Evolutionary conservation across 805 yeast species (phyloP).

Genomic region (Pichia cephalocereana): DNA sequence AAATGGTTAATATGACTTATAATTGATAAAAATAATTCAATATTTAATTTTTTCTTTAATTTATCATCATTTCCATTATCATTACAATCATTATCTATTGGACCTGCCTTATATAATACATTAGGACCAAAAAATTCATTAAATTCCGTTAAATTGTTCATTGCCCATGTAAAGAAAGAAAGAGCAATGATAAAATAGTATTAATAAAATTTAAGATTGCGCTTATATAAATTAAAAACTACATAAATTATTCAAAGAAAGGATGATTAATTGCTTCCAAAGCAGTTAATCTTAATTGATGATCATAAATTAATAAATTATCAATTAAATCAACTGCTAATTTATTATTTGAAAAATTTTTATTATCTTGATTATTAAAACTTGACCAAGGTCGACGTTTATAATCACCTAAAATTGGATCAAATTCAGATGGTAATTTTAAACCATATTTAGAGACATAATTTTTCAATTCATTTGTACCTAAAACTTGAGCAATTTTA

Average conservation of each 20-base stretch:
- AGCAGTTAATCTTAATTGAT: conserved; percentile 81
- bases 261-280: conserved; percentile 75
- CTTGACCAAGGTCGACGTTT: conserved; percentile 59
- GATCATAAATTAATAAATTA: conserved; percentile 69
- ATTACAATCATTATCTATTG: background rate
- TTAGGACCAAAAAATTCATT: conserved; percentile 10
- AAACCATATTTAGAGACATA: conserved; percentile 65
- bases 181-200: too few species aligned
- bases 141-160: background rate
- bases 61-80: background rate
- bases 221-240: too few species aligned
- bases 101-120: conserved; percentile 3
- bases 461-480: conserved; percentile 63
- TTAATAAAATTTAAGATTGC: too few species aligned
- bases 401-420: conserved; percentile 58
- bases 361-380: conserved; percentile 48
- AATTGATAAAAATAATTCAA: background rate
- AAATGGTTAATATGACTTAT: background rate
- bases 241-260: conserved; percentile 15
- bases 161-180: background rate
- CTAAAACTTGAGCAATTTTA: conserved; percentile 80
- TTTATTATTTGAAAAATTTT: conserved; percentile 31
- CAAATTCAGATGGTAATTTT: conserved; percentile 67
- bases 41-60: background rate
- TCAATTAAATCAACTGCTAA: conserved; percentile 58